Evolutionary conservation across 1,139 yeast genomes (phyloP), one percentile per base, ranked within the genome.

Genomic region (Nematodospora anomalae): DNA sequence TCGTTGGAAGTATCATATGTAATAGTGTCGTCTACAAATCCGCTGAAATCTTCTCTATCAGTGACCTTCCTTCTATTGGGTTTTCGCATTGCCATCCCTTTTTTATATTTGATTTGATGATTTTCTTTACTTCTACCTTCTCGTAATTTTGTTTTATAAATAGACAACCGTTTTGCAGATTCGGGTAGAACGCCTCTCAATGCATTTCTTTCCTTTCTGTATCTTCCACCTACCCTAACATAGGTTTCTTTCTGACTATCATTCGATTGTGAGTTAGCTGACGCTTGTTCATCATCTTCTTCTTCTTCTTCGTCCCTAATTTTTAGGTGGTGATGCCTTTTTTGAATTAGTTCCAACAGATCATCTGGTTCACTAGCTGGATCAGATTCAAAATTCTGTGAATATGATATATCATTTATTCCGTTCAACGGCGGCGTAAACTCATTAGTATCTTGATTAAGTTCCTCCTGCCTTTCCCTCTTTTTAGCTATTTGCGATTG

Each of bases 131-230:
- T 36, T 30, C 16, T 28, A 18, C 26, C 36, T 16, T 36, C 21
- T 16, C 29, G 20, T 5, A 28, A 35, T 16, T 37, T 39, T 18
- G 50, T 29, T 32, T 52, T 52, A 38, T 59, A 64, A n/a, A 59
- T 44, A 4, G 55, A 55, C 14, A 65, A 49, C 36, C 60, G 49
- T 50, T 51, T 62, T 13, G 71, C 67, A 2, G 72, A 66, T 39
- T 67, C 74, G 0, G 74, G 74, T 7, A 67, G 49, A 0, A 63
- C 63, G 0, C 74, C 73, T 21, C 55, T 46, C 10, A 67, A 45
- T 4, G 65, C 57, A 31, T 52, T 55, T 32, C 51, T 58, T 32
- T 60, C 62, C 34, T 55, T 62, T 32, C 61, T 39, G 20, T 47
- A 42, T 25, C 58, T 49, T 4, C 72, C 71, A 1, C 72, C 72